Evolutionary conservation across 768 basidiomycete species (phyloP), one percentile per base, ranked within the genome.

Genomic region (Tricholoma hemisulphureum): DNA sequence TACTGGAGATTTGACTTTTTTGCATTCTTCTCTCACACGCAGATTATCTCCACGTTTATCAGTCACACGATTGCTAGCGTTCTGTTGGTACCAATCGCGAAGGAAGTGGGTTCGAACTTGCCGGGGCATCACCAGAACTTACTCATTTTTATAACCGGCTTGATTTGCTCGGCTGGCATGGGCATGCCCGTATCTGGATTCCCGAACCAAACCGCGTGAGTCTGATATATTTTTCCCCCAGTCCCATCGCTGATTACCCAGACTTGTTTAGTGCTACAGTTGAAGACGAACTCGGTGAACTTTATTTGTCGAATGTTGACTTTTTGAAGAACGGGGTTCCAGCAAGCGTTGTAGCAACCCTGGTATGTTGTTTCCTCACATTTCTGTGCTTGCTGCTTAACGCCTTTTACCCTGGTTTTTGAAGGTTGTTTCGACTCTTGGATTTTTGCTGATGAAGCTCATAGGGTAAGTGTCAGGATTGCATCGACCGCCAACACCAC

Each of bases 121-220:
- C 85, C 84, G 0, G 80, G 77, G 6, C 75, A 86, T 45, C 90
- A 89, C 61, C 77, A 83, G 43, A 88, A 93, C 63, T 75, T 98
- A 8, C 84, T 99, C 62, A 91, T 98, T 65, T 96, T 99, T 75
- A 83, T 95, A 63, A 97, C 95, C 31, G 94, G 84, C 13, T 77
- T 98, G 59, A 89, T 97, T 51, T 98, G 96, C 69, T 95, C 93
- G 3, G 79, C 93, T 5, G 97, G 96, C 1, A 99, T 99, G 97
- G 96, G 93, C 10, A 91, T 98, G 83, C 95, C 96, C 2, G 95
- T 98, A 35, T 95, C 93, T 60, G 97, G 97, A n/a, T 99, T 98
- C 79, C 96, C 96, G 0, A 97, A 98, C 71, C 93, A 97, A 75
- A 95, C 93, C 50, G 93, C 94, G 95, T 95, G 73, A 65, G 90